Evolutionary conservation across 1,284 basidiomycete genomes (phyloP).

Genomic region (Malassezia cuniculi): DNA sequence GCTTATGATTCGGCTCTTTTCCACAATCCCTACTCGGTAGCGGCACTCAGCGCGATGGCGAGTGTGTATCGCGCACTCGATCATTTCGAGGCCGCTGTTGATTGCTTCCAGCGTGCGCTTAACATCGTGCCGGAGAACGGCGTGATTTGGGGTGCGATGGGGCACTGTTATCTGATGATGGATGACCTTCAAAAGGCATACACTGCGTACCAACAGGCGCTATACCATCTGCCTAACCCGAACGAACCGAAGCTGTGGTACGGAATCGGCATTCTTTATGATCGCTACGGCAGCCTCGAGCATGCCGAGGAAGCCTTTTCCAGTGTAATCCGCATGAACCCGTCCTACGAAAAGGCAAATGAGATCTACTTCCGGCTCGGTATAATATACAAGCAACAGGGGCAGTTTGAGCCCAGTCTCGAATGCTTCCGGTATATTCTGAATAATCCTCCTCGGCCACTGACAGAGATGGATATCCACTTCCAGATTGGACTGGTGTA

Average conservation of each 20-base stretch:
- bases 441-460: constrained; percentile 80
- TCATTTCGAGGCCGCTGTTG: constrained; percentile 55
- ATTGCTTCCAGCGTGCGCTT: constrained; percentile 83
- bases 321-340: constrained; percentile 90
- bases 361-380: constrained; percentile 96
- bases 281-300: constrained; percentile 92
- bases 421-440: constrained; percentile 76
- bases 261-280: constrained; percentile 95
- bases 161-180: constrained; percentile 97
- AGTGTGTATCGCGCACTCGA: constrained; percentile 39
- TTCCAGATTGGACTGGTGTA: constrained; percentile 99
- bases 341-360: constrained; percentile 87
- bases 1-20: constrained; percentile 39
- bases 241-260: constrained; percentile 99
- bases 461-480: constrained; percentile 96
- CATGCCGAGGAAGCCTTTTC: constrained; percentile 97
- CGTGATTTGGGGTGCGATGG: constrained; percentile 48
- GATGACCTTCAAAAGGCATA: constrained; percentile 98
- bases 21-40: constrained; percentile 40
- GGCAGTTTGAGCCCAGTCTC: constrained; percentile 55
- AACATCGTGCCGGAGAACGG: constrained; percentile 50
- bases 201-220: constrained; percentile 92
- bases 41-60: constrained; percentile 40
- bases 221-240: constrained; percentile 87
- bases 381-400: constrained; percentile 98